Conservation (phyloP, 192 early-diverging fungal species). For the Phycomyces nitens region DNA sequence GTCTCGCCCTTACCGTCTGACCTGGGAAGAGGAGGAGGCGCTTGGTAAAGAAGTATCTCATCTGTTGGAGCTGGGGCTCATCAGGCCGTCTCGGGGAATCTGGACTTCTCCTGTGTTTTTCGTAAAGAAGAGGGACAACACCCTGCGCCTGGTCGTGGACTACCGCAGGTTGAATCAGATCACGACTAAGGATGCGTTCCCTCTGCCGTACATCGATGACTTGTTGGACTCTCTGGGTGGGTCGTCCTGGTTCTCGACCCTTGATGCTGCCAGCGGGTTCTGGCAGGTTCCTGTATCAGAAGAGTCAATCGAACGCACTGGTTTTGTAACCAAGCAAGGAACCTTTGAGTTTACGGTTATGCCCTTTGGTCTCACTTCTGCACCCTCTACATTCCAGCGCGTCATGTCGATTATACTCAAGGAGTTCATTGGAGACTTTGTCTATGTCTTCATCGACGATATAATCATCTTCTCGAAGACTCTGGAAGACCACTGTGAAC, state of each 20-base stretch:
- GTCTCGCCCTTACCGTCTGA: conserved; percentile 9
- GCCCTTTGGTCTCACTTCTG: conserved; percentile 61
- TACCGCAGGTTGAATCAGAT: conserved; percentile 39
- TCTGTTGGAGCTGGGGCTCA: conserved; percentile 23
- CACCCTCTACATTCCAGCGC: conserved; percentile 51
- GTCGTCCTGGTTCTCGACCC: conserved; percentile 27
- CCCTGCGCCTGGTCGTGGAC: conserved; percentile 36
- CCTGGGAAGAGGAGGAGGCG: conserved; percentile 10
- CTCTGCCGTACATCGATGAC: conserved; percentile 35
- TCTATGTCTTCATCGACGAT: conserved; percentile 37
- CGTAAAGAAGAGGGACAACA: conserved; percentile 37
- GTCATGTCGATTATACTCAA: conserved; percentile 44
- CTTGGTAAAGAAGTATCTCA: conserved; percentile 16
- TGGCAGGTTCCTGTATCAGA: conserved; percentile 11
- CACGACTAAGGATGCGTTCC: conserved; percentile 37
- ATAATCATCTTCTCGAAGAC: conserved; percentile 36
- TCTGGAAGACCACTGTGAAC: conserved; percentile 28
- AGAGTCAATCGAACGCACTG: conserved; percentile 12
- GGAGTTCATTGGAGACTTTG: conserved; percentile 24
- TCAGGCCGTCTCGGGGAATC: conserved; percentile 18
- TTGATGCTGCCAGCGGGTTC: conserved; percentile 20
- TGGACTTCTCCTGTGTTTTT: conserved; percentile 38
- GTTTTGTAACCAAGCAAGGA: conserved; percentile 35
- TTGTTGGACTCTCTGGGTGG: conserved; percentile 21
- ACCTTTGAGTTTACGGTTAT: conserved; percentile 54